These are phyloP conservation scores for Dendrobium officinale DNA, from an alignment of 106 monocot genomes.

Conservation along the genomic window DNA sequence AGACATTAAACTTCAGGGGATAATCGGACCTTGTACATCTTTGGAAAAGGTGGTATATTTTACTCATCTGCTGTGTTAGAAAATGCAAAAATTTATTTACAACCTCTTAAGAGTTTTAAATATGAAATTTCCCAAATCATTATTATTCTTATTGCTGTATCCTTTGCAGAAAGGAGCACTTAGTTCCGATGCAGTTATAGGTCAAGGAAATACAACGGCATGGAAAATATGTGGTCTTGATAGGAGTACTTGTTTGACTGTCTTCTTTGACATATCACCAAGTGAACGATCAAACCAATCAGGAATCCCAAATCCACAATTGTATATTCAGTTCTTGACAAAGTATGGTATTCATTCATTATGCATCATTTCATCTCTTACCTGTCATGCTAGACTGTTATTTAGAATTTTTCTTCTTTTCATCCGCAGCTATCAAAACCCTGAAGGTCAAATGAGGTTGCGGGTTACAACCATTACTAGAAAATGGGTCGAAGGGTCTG, in stretches of 20 bases:
- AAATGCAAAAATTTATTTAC: not conserved
- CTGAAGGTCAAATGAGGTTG: slow-evolving; percentile 80
- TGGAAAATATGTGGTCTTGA: slow-evolving; percentile 99
- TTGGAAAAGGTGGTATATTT: slow-evolving; percentile 72
- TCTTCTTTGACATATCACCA: slow-evolving; percentile 96
- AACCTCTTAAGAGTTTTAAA: not conserved
- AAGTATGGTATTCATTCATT: slow-evolving; percentile 31
- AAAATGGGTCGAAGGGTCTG: slow-evolving; percentile 76
- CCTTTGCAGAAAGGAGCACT: slow-evolving; percentile 77
- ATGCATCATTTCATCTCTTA: not conserved
- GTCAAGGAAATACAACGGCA: slow-evolving; percentile 89
- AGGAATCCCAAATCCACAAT: slow-evolving; percentile 65
- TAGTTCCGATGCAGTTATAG: slow-evolving; percentile 74
- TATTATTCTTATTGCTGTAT: not conserved
- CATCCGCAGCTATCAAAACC: slow-evolving; percentile 68
- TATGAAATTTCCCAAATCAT: not conserved
- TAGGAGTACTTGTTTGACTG: slow-evolving; percentile 87
- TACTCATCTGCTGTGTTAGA: not conserved
- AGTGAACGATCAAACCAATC: slow-evolving; percentile 69
- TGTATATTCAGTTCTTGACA: slow-evolving; percentile 88
- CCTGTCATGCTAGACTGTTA: not conserved
- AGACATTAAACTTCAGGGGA: slow-evolving; percentile 93
- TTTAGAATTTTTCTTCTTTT: slow-evolving; percentile 11
- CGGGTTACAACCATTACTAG: slow-evolving; percentile 74
- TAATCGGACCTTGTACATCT: slow-evolving; percentile 96